Evolutionary conservation across 2,329 filamentous ascomycete species (phyloP), one percentile per base, ranked within the genome.

Genomic region (Ploettnerulaceae sp.): DNA sequence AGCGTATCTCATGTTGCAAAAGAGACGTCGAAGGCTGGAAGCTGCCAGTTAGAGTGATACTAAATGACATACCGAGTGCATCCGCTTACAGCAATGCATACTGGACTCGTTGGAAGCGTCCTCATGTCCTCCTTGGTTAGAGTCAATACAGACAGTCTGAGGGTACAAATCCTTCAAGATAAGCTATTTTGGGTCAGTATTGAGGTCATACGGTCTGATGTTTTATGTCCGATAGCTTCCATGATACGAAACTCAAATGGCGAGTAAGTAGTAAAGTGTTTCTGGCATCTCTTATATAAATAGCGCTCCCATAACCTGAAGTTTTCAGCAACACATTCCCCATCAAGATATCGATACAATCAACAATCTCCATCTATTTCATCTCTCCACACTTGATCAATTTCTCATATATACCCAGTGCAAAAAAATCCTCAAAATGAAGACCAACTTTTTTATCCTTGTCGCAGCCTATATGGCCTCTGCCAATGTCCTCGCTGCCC

Each of bases 401-500:
- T 4, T 31, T 6, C 35, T 9, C n/a, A 22, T 8, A 38, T 24
- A 40, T 3, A 2, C 26, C 14, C 26, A 5, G 17, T 32, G 15
- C 20, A 17, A 22, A 22, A 29, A 22, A 31, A 24, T 18, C 26
- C 11, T 32, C 38, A 41, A 29, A 41, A 41, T 41, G 38, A 41
- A 41, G 38, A 41, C 38, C 38, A 41, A 32, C 38, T 29, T 41
- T 26, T 26, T 41, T 12, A 7, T 41, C n/a, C 28, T 29, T 18
- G 20, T 32, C 25, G 20, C 38, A 9, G 15, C 38, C 26, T 15
- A 31, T 26, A 31, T 29, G 38, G 26, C 26, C 35, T 24, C 20
- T 18, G 14, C 38, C 17, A 41, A 29, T 14, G 38, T 20, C 25
- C 26, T 41, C n/a, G 38, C 38, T 18, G 38, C 38, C 15, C 38